Percentiles rank a stretch among this genome's conserved stretches.
Conservation (phyloP, 164 flowering plant species). For the Tetracentron sinense region DNA sequence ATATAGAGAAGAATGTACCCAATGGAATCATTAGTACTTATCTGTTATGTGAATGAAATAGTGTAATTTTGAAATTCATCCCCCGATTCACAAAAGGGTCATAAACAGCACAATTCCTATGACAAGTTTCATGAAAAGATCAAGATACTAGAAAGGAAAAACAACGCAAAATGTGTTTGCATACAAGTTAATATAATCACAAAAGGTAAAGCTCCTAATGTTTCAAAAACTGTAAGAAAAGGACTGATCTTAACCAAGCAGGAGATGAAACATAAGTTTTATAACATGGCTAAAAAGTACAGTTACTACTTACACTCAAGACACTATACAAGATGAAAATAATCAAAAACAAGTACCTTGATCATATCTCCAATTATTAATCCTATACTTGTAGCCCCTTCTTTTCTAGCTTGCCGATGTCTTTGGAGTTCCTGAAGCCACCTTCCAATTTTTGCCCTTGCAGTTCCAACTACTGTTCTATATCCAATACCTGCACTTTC, state of each 20-base stretch:
- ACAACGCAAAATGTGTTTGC: too few relatives aligned
- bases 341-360: conserved; percentile 50
- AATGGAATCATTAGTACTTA: background rate
- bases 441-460: conserved; percentile 79
- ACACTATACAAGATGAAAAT: background rate
- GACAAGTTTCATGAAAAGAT: background rate
- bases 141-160: background rate
- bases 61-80: too few relatives aligned
- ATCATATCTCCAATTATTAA: conserved; percentile 79
- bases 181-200: too few relatives aligned
- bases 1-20: background rate
- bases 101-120: background rate
- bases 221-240: too few relatives aligned
- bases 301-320: background rate
- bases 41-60: too few relatives aligned
- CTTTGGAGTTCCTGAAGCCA: conserved; percentile 95
- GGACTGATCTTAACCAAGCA: background rate
- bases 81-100: background rate
- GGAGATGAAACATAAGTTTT: background rate
- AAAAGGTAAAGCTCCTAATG: too few relatives aligned
- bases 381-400: conserved; percentile 87
- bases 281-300: background rate
- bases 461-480: conserved; percentile 69
- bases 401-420: conserved; percentile 93
- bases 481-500: conserved; percentile 79